Evolutionary conservation across 148 eudicot species (phyloP), one percentile per base, ranked within the genome.

Genomic region (Vaccinium macrocarpon): DNA sequence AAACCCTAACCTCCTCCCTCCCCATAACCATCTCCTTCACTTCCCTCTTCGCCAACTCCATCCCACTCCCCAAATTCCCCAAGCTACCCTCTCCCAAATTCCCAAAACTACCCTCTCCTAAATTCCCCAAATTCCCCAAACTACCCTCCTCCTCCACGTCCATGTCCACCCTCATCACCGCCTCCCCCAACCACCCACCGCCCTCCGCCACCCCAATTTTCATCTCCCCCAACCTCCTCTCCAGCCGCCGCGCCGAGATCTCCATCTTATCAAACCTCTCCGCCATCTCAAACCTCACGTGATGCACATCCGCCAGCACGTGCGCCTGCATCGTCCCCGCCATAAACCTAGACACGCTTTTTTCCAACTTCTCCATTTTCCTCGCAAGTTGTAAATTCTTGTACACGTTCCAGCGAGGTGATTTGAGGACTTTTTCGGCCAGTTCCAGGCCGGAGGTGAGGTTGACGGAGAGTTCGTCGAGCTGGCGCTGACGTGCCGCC

Each of bases 291-390:
- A 90, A 89, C 90, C 94, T 87, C 72, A 92, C 13, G 70, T 91
- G 98, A 64, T 95, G 98, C 23, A 95, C 98, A 53, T 95, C 98
- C n/a, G 98, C 98, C 4, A 95, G 86, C 0, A 95, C 81, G 79
- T 95, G 96, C 59, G 93, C 96, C 79, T 91, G 97, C 90, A 95
- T 83, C 12, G 94, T 90, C 5, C 94, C 93, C 2, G 89, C 85
- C 57, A 95, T 71, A 81, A 95, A 95, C 81, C 87, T 86, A 0
- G 91, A 84, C 0, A 95, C 89, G 4, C 76, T 82, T 81, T 87
- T 93, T 86, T 93, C 96, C 11, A 95, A 79, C 84, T 90, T 95
- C 91, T 95, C 98, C 98, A 95, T 91, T 84, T 93, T 95, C 82
- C 92, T 80, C 0, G 93, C 88, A 32, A 94, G 23, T 74, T 90